These are phyloP conservation scores for Cystobasidium pallidum DNA, from an alignment of 1,284 basidiomycete genomes.

Conservation along the genomic window DNA sequence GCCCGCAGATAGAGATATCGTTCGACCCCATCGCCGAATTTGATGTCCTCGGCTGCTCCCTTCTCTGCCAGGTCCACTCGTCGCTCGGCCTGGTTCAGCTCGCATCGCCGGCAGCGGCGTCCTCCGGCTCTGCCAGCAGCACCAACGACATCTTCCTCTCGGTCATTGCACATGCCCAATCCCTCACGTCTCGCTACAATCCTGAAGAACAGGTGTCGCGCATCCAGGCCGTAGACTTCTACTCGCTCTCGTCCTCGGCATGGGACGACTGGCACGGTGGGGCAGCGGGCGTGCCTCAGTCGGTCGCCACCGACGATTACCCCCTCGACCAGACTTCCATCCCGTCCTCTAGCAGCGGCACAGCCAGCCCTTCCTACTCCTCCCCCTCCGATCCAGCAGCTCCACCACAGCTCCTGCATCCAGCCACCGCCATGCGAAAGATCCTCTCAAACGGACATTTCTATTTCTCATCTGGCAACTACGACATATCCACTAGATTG, in stretches of 20 bases:
- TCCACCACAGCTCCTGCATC: constrained; percentile 72
- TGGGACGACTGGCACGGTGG: constrained; percentile 57
- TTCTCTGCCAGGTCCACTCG: constrained; percentile 23
- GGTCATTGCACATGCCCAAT: constrained; percentile 72
- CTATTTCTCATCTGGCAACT: constrained; percentile 83
- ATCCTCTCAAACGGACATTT: constrained; percentile 90
- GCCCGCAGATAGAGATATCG: constrained; percentile 31
- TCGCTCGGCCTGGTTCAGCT: constrained; percentile 44
- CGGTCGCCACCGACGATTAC: constrained; percentile 22
- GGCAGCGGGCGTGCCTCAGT: constrained; percentile 2
- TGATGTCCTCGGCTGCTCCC: constrained; percentile 25
- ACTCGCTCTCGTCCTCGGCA: constrained; percentile 58
- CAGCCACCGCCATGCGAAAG: constrained; percentile 84
- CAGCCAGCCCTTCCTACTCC: constrained; percentile 48
- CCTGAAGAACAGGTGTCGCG: constrained; percentile 56
- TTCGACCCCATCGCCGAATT: constrained; percentile 33
- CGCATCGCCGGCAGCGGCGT: too few species aligned
- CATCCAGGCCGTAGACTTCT: constrained; percentile 59
- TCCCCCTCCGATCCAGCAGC: constrained; percentile 66
- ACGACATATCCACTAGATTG: constrained; percentile 86
- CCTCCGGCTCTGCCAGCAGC: constrained; percentile 66
- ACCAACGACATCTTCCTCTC: constrained; percentile 68
- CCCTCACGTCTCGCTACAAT: constrained; percentile 62
- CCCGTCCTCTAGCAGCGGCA: constrained; percentile 23
- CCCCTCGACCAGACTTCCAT: constrained; percentile 39